Evolutionary conservation across 2,329 filamentous ascomycete species (phyloP), one percentile per base, ranked within the genome.

Genomic region (Fusarium sp.): DNA sequence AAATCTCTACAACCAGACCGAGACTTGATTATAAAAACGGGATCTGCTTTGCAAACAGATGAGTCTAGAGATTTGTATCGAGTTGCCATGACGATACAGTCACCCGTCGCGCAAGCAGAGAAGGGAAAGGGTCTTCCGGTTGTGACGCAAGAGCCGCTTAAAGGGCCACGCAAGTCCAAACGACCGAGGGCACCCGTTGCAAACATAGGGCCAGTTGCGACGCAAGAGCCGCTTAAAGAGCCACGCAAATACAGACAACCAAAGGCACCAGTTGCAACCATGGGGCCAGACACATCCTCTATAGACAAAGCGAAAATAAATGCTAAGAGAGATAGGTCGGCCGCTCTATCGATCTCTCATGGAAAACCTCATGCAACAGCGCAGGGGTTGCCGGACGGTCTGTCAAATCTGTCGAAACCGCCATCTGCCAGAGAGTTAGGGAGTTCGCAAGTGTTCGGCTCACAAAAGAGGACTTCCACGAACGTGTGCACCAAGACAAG

Each of bases 21-120:
- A 30, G 61, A 24, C 27, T 59, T 65, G 32, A 61, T 67, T 16
- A 73, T 70, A 11, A 75, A 53, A 29, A 71, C 66, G 45, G 70
- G 24, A 10, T 10, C 59, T 48, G 42, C 52, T 34, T 40, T 37
- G 13, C 71, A 65, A 32, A 42, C 18, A 37, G 34, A 37, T 37
- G 18, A 37, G 34, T 37, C 34, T n/a, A 37, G 10, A 37, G 34
- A n/a, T 37, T 18, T 37, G 34, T n/a, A 37, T 37, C 34, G 34
- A 11, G 34, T 11, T 37, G 34, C 34, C 18, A 37, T 37, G 14
- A 16, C 37, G 22, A 45, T 40, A 27, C 41, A 40, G 16, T 32
- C 64, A 48, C 34, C 56, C 34, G 24, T 30, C 20, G 29, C 20
- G n/a, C 60, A 42, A 30, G 22, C 7, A 11, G 47, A 65, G 20